Evolutionary conservation across 768 basidiomycete genomes (phyloP).

Genomic region (Leucocoprinus sp.): DNA sequence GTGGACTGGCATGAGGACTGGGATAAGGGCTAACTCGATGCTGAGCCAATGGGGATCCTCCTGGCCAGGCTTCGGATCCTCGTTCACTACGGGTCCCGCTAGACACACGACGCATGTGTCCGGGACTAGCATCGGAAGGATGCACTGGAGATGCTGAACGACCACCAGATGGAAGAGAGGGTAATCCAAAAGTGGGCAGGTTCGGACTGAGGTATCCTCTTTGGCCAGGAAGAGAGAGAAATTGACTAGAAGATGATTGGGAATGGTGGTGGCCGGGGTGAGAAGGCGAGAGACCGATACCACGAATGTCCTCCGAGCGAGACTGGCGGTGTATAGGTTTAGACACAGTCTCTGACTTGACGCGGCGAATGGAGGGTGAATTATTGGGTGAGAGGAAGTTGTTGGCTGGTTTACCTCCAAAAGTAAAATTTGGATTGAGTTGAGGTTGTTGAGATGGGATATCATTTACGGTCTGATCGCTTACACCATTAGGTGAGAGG

Average conservation of each 20-base stretch:
- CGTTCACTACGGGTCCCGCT: conserved; percentile 34
- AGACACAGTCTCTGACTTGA: conserved; percentile 37
- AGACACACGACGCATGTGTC: conserved; percentile 34
- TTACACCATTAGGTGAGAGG: conserved; percentile 15
- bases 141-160: conserved; percentile 7
- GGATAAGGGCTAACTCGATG: conserved; percentile 56
- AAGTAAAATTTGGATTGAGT: conserved; percentile 18
- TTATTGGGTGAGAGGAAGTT: conserved; percentile 30
- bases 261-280: conserved; percentile 9
- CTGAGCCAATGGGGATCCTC: conserved; percentile 16
- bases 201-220: conserved; percentile 15
- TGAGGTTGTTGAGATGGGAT: conserved; percentile 23
- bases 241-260: conserved; percentile 10
- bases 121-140: conserved; percentile 15
- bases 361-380: conserved; percentile 34
- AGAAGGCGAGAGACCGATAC: conserved; percentile 1
- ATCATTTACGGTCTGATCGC: conserved; percentile 28
- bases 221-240: conserved; percentile 12
- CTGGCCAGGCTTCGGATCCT: conserved; percentile 25
- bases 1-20: conserved; percentile 58
- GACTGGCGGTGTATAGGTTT: conserved; percentile 40
- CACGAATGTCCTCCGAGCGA: conserved; percentile 53
- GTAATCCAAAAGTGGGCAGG: conserved; percentile 10
- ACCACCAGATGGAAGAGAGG: conserved; percentile 16
- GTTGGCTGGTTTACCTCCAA: conserved; percentile 14